Conservation (phyloP, 2,329 filamentous ascomycete genomes). For the Cordyceps javanica region DNA sequence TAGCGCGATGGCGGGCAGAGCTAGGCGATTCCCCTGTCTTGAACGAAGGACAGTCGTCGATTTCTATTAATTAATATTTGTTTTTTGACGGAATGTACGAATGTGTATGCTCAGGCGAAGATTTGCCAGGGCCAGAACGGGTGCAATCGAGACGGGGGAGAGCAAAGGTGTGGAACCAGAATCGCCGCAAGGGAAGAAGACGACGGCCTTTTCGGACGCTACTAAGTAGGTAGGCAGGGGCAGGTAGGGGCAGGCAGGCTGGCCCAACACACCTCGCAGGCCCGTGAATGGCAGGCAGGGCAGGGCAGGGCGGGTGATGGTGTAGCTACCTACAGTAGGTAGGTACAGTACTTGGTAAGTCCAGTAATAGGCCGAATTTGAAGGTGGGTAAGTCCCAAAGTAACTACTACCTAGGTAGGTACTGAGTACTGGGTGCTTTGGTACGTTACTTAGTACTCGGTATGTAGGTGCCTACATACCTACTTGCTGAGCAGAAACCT, state of each 20-base stretch:
- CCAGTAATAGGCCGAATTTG: no score
- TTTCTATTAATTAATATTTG: not conserved
- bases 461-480: no score
- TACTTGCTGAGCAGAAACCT: no score
- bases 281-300: not conserved
- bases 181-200: not conserved
- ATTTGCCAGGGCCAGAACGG: slow-evolving; percentile 2
- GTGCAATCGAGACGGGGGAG: slow-evolving; percentile 1
- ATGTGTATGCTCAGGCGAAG: slow-evolving; percentile 7
- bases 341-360: no score
- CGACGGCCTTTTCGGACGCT: not conserved
- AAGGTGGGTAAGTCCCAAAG: no score
- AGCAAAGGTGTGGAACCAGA: not conserved
- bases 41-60: not conserved
- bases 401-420: no score
- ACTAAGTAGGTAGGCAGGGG: no score
- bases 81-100: not conserved
- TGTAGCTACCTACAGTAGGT: no score
- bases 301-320: no score
- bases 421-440: no score
- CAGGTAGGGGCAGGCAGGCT: not conserved
- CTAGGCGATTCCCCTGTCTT: not conserved
- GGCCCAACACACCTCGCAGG: not conserved
- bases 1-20: not conserved
- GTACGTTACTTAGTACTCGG: no score